These are phyloP conservation scores for Micromonas pusilla DNA, from an alignment of 139 green algal species.

Conservation along the genomic window DNA sequence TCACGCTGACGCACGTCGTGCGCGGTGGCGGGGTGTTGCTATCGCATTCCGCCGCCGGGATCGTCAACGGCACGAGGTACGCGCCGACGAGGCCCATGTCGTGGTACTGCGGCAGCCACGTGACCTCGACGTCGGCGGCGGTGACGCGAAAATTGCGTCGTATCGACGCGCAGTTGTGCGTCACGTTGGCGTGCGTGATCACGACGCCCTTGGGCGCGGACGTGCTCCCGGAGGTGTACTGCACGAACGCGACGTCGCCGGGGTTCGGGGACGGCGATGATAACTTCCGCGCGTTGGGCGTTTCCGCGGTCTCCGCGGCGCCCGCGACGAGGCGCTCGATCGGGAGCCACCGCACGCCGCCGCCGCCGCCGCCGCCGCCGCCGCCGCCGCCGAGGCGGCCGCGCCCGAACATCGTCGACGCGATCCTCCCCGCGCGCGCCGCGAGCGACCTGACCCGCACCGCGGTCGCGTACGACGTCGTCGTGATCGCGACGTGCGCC, in stretches of 20 bases:
- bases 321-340: too few relatives aligned
- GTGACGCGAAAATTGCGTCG: slow-evolving; percentile 11
- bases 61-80: slow-evolving; percentile 22
- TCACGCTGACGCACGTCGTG: slow-evolving; percentile 18
- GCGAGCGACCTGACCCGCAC: too few relatives aligned
- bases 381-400: too few relatives aligned
- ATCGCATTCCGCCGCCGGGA: background rate
- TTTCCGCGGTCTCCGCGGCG: too few relatives aligned
- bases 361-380: too few relatives aligned
- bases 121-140: slow-evolving; percentile 23
- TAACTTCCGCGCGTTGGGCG: too few relatives aligned
- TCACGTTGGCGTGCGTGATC: slow-evolving; percentile 27
- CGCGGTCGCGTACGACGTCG: too few relatives aligned
- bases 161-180: slow-evolving; percentile 16
- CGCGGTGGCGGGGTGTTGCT: background rate
- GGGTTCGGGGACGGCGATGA: too few relatives aligned
- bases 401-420: too few relatives aligned
- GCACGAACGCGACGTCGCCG: slow-evolving; percentile 32
- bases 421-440: too few relatives aligned
- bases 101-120: slow-evolving; percentile 46
- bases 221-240: slow-evolving; percentile 44
- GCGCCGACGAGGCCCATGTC: slow-evolving; percentile 44
- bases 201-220: slow-evolving; percentile 39
- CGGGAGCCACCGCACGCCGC: too few relatives aligned
- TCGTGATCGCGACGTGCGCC: too few relatives aligned